Evolutionary conservation across 257 asterid species (phyloP).

Genomic region (Anisodus acutangulus): DNA sequence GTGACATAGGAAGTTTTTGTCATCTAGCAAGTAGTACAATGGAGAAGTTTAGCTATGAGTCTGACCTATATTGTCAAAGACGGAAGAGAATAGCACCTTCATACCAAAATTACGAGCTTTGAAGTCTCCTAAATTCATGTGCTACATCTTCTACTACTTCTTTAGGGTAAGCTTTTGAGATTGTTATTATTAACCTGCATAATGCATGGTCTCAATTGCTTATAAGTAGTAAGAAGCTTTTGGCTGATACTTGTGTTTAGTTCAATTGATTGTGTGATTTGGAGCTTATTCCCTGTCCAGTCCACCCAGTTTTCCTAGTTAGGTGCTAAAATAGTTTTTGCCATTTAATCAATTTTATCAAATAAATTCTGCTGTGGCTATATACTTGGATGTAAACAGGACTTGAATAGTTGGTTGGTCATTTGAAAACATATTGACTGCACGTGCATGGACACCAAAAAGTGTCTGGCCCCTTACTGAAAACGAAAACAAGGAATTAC

Average conservation of each 20-base stretch:
- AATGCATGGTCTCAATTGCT: slow-evolving; percentile 22
- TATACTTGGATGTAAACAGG: slow-evolving; percentile 13
- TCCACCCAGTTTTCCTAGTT: not conserved
- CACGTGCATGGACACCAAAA: slow-evolving; percentile 9
- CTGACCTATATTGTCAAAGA: slow-evolving; percentile 19
- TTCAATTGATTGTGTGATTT: slow-evolving; percentile 15
- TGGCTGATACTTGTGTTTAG: not conserved
- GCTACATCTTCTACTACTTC: slow-evolving; percentile 21
- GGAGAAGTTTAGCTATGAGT: not conserved
- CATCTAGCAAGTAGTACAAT: slow-evolving; percentile 20
- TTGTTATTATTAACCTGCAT: slow-evolving; percentile 9
- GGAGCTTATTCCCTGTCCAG: slow-evolving; percentile 29
- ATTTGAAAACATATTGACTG: not conserved
- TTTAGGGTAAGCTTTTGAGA: not conserved
- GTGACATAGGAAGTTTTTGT: not conserved
- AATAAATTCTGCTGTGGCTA: not conserved
- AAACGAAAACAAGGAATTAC: slow-evolving; percentile 17
- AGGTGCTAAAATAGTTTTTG: slow-evolving; percentile 19
- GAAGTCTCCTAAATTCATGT: slow-evolving; percentile 9
- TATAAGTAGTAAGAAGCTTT: slow-evolving; percentile 3
- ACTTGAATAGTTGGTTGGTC: slow-evolving; percentile 15
- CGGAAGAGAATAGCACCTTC: not conserved
- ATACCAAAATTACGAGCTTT: slow-evolving; percentile 6
- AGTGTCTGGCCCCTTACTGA: not conserved
- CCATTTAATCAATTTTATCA: not conserved